These are phyloP conservation scores for Penstemon barbatus DNA, from an alignment of 257 asterid genomes.

Conservation along the genomic window DNA sequence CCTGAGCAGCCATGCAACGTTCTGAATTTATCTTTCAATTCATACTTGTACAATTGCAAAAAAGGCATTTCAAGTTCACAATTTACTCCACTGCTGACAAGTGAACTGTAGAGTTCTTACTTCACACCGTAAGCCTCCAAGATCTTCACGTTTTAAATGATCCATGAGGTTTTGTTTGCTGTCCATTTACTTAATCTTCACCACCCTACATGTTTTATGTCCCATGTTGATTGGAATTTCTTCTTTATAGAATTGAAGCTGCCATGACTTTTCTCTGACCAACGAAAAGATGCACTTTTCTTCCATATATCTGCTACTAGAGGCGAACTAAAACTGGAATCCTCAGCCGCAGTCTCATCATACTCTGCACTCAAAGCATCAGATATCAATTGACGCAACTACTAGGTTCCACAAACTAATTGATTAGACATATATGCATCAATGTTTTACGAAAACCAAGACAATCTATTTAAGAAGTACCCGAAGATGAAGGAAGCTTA, in stretches of 20 bases:
- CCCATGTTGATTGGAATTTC: conserved; percentile 69
- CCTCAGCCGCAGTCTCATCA: conserved; percentile 53
- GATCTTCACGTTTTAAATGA: too few species aligned
- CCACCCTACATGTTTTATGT: conserved; percentile 42
- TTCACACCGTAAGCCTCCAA: too few species aligned
- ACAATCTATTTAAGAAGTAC: conserved; percentile 38
- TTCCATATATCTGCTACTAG: conserved; percentile 66
- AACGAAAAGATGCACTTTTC: conserved; percentile 63
- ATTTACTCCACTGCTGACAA: too few species aligned
- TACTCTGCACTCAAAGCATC: conserved; percentile 52
- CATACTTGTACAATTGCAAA: too few species aligned
- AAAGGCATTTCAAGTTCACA: too few species aligned
- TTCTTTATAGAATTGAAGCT: conserved; percentile 82
- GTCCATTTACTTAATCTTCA: neutral
- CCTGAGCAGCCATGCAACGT: too few species aligned
- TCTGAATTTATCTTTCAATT: too few species aligned
- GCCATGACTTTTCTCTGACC: conserved; percentile 75
- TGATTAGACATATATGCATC: neutral
- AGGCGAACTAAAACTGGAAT: conserved; percentile 56
- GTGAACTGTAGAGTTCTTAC: too few species aligned
- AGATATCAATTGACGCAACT: neutral
- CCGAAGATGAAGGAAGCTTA: conserved; percentile 85
- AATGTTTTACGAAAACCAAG: neutral
- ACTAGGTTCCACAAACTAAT: neutral
- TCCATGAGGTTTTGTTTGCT: too few species aligned